Evolutionary conservation across 768 basidiomycete species (phyloP).

Genomic region (Russula virescens): DNA sequence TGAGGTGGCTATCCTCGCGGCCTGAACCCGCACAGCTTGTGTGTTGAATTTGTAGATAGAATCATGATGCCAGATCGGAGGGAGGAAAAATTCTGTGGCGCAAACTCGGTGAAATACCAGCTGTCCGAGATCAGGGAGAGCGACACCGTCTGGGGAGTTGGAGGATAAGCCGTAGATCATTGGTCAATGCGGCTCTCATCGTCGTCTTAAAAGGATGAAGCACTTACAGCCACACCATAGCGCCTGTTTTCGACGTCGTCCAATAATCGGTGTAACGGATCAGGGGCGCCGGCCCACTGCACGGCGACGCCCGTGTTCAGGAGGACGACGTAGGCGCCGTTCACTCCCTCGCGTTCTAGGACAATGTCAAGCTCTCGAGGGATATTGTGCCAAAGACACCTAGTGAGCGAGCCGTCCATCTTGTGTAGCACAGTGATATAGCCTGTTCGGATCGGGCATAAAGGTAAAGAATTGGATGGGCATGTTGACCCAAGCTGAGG

Average conservation of each 20-base stretch:
- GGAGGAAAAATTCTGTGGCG: background rate
- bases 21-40: background rate
- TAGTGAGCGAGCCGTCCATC: background rate
- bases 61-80: constrained; percentile 4
- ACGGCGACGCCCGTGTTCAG: constrained; percentile 8
- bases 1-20: background rate
- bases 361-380: background rate
- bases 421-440: constrained; percentile 14
- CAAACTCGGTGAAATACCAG: constrained; percentile 19
- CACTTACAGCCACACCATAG: background rate
- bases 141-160: background rate
- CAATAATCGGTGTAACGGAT: background rate
- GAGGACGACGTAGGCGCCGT: constrained; percentile 10
- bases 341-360: constrained; percentile 6
- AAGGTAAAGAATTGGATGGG: constrained; percentile 14
- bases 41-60: background rate
- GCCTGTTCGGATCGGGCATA: constrained; percentile 10
- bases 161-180: too few relatives aligned
- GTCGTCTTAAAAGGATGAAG: background rate
- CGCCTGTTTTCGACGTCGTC: background rate
- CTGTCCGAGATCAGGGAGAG: constrained; percentile 1
- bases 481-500: constrained; percentile 1
- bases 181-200: background rate
- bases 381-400: constrained; percentile 13
- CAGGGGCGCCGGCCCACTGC: constrained; percentile 4